Conservation (phyloP, 2,329 filamentous ascomycete genomes). For the Verticillium albo-atrum region DNA sequence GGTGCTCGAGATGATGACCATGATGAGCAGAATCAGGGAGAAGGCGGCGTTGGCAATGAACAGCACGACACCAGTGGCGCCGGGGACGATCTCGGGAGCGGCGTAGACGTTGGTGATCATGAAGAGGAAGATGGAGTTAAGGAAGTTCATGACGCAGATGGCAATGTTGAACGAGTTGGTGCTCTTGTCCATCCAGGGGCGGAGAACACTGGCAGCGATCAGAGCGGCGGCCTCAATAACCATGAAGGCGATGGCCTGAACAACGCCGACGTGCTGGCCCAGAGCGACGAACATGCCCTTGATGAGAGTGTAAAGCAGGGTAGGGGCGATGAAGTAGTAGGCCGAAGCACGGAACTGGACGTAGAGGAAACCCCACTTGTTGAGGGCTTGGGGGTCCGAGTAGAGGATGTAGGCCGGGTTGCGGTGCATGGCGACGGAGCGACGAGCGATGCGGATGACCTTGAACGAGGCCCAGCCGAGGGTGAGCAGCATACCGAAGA, state of each 20-base stretch:
- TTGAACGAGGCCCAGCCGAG: conserved; percentile 85
- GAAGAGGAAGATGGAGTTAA: conserved; percentile 84
- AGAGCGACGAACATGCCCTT: conserved; percentile 89
- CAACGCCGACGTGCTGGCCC: conserved; percentile 63
- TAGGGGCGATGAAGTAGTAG: conserved; percentile 89
- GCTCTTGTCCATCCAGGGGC: conserved; percentile 98
- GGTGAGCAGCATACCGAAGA: conserved; percentile 73
- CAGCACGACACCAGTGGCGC: conserved; percentile 84
- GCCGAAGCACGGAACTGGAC: conserved; percentile 94
- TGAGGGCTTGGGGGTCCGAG: conserved; percentile 85
- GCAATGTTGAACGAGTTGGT: conserved; percentile 96
- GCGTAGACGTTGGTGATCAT: conserved; percentile 86
- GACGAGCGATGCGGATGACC: conserved; percentile 82
- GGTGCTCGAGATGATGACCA: conserved; percentile 59
- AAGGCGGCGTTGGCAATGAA: conserved; percentile 88
- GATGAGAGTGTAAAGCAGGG: conserved; percentile 71
- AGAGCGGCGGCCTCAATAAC: conserved; percentile 77
- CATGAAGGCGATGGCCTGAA: conserved; percentile 80
- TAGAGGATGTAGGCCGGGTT: conserved; percentile 97
- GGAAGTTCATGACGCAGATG: conserved; percentile 83
- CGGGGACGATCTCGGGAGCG: conserved; percentile 76
- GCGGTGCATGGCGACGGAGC: conserved; percentile 86
- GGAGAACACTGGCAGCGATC: conserved; percentile 72
- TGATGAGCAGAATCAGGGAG: conserved; percentile 74
- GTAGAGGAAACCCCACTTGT: conserved; percentile 98